Evolutionary conservation across 2,329 filamentous ascomycete genomes (phyloP), one percentile per base, ranked within the genome.

Genomic region (Exophiala aquamarina): DNA sequence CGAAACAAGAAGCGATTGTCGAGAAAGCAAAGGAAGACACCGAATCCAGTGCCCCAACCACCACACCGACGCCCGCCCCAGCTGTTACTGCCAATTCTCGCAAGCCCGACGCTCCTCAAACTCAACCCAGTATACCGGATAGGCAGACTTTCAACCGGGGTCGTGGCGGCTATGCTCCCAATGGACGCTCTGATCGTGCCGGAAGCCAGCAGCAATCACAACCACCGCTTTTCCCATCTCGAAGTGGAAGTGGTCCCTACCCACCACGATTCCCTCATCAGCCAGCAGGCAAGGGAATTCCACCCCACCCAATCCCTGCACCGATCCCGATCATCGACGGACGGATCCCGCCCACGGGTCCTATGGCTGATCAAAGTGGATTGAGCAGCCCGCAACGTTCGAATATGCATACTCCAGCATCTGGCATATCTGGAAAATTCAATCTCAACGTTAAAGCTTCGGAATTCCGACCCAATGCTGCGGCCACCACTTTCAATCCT

Each of bases 1-100:
- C 75, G 36, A 98, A 96, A 72, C 93, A 97, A 69, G 84, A 90
- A 61, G 83, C 91, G 63, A 97, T 98, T 54, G 86, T 95, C 62
- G 86, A 90, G 59, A 94, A 91, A 67, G 89, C 89, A 51, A 81
- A 83, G 62, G 86, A 92, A 57, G 84, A 83, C 2, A 83, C 89
- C 47, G 70, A 76, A 35, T 72, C 79, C 54, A 63, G 71, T 33
- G 62, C 67, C 14, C 52, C 62, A 11, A 55, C 60, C 5, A 45
- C 50, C 43, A 59, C 50, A 18, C 40, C 57, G 19, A 41, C 57
- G 23, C 42, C 55, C 2, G 65, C 70, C 17, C 62, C 70, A 45
- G 62, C 66, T 4, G 70, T 72, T 3, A 77, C 61, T 17, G 66
- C 82, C 59, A 73, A 79, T 44, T 83, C 83, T 62, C 71, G 77